Evolutionary conservation across 148 eudicot species (phyloP).

Genomic region (Selenicereus undatus): DNA sequence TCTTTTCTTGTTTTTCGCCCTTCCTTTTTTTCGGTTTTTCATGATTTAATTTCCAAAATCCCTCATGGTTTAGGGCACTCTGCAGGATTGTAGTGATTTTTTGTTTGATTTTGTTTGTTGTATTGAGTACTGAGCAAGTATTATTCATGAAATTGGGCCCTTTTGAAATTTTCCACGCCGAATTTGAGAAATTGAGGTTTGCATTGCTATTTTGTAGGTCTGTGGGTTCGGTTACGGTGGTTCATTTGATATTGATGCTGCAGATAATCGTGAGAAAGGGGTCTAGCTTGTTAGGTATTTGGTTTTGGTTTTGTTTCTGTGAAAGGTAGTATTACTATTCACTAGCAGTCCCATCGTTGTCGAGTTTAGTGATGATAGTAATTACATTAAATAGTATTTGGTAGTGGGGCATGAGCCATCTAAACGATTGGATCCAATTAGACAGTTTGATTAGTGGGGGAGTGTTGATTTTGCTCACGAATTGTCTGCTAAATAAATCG

Average conservation of each 20-base stretch:
- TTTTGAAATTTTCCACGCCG: not conserved
- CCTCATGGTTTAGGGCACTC: not conserved
- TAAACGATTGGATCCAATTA: too few relatives aligned
- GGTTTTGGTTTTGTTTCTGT: too few relatives aligned
- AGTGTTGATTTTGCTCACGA: too few relatives aligned
- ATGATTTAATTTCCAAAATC: not conserved
- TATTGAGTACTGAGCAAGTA: not conserved
- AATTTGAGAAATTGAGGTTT: not conserved
- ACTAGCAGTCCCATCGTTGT: too few relatives aligned
- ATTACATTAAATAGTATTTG: too few relatives aligned
- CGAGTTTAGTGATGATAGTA: too few relatives aligned
- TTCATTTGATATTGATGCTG: not conserved
- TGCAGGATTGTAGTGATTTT: not conserved
- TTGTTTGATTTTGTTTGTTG: not conserved
- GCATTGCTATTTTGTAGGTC: not conserved
- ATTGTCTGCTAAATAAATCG: too few relatives aligned
- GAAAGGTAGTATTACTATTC: too few relatives aligned
- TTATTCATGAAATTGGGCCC: not conserved
- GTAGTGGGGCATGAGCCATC: too few relatives aligned
- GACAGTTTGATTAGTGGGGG: too few relatives aligned
- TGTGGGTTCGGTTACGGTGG: not conserved
- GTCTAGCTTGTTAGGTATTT: too few relatives aligned
- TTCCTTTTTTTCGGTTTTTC: not conserved
- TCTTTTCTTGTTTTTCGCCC: not conserved
- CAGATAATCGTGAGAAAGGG: not conserved